phyloP scores from a whole-genome alignment of 192 early-diverging fungal genomes.

The Dimargaris verticillata region DNA sequence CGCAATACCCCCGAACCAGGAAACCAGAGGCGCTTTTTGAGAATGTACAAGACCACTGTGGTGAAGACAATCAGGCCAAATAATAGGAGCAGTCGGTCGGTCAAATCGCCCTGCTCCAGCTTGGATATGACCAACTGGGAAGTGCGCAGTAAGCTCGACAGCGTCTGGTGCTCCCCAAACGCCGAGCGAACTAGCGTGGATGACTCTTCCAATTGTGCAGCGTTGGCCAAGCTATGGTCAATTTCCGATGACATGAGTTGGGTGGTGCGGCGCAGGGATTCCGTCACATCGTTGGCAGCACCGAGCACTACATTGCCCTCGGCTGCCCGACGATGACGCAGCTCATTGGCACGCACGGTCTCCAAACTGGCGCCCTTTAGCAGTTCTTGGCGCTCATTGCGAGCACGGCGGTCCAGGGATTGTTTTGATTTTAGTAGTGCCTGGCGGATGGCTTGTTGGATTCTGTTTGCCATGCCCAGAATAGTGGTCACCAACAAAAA shows the following conservation, averaged over 20 bases:
- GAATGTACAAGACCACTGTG: conserved; percentile 40
- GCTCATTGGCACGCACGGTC: conserved; percentile 7
- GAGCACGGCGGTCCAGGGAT: conserved; percentile 5
- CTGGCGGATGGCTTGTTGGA: conserved; percentile 15
- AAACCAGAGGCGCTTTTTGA: conserved; percentile 44
- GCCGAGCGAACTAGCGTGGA: conserved; percentile 32
- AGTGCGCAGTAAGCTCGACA: conserved; percentile 29
- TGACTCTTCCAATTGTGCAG: conserved; percentile 31
- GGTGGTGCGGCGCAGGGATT: conserved; percentile 34
- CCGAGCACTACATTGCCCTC: conserved; percentile 26
- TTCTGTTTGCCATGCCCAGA: conserved; percentile 24
- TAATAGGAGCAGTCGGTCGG: conserved; percentile 38
- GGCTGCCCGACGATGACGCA: conserved; percentile 13
- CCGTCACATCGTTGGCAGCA: conserved; percentile 38
- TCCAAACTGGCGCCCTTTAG: conserved; percentile 6
- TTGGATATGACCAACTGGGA: conserved; percentile 44
- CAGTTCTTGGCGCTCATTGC: conserved; percentile 15
- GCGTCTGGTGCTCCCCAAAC: conserved; percentile 35
- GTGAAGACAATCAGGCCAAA: conserved; percentile 44
- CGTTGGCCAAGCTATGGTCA: conserved; percentile 28
- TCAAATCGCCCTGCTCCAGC: conserved; percentile 48
- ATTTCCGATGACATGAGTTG: conserved; percentile 48
- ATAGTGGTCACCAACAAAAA: conserved; percentile 11
- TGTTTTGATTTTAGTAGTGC: conserved; percentile 11
- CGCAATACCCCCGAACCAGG: conserved; percentile 22